Conservation (phyloP, 2,329 filamentous ascomycete genomes). For the Penicillium sp. region DNA sequence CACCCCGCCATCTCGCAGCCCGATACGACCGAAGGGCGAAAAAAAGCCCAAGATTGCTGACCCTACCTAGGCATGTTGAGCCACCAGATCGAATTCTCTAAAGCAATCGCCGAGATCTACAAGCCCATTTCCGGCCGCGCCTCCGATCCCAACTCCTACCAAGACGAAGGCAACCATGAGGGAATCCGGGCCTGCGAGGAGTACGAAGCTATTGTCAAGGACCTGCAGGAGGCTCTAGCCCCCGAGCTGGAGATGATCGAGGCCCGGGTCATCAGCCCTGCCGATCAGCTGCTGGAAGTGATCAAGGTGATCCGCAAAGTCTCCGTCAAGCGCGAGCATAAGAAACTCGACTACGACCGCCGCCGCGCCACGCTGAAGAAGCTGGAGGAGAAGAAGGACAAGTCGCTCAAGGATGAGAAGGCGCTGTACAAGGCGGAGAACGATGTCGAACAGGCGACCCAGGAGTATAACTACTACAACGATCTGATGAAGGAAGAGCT, state of each 20-base stretch:
- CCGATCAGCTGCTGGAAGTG: constrained; percentile 87
- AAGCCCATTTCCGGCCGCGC: constrained; percentile 94
- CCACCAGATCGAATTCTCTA: constrained; percentile 97
- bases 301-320: constrained; percentile 94
- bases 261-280: constrained; percentile 79
- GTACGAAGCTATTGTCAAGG: constrained; percentile 85
- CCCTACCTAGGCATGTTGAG: constrained; percentile 67
- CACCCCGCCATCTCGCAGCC: neutral
- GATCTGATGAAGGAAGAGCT: constrained; percentile 93
- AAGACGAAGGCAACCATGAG: constrained; percentile 80
- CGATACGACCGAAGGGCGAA: neutral
- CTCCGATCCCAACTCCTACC: constrained; percentile 81
- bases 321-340: constrained; percentile 86
- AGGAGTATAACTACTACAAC: constrained; percentile 98
- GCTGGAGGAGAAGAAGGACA: constrained; percentile 95
- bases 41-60: constrained; percentile 2
- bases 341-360: constrained; percentile 93
- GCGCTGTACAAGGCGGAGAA: constrained; percentile 92
- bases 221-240: constrained; percentile 78
- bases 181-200: constrained; percentile 94
- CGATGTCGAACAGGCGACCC: constrained; percentile 83
- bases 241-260: constrained; percentile 99
- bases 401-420: constrained; percentile 93
- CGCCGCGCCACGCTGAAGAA: constrained; percentile 81
- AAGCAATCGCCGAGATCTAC: constrained; percentile 94